Conservation (phyloP, 495 filamentous ascomycete genomes). For the Neurospora sp. region DNA sequence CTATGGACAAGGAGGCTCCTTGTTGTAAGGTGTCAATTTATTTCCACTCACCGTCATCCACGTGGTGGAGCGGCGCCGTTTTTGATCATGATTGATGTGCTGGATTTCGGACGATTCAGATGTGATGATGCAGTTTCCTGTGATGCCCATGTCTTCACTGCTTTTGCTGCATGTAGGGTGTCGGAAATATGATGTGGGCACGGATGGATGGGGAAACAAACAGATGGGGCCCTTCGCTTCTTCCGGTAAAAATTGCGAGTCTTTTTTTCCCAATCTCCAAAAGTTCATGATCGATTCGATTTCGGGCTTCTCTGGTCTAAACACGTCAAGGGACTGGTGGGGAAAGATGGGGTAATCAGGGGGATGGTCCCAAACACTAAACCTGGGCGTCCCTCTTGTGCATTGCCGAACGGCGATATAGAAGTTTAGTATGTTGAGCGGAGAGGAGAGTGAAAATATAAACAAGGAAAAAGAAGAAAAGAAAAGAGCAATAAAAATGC, state of each 20-base stretch:
- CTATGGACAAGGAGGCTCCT: not conserved
- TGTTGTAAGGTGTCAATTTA: not conserved
- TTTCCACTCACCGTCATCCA: not conserved
- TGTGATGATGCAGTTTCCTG: not conserved
- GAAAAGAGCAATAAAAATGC: not conserved
- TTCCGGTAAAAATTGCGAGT: not conserved
- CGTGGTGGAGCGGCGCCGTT: not conserved
- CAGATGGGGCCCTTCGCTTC: not conserved
- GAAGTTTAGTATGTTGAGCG: not conserved
- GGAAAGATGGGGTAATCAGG: not conserved
- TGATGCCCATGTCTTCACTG: not conserved
- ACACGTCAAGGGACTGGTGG: not conserved
- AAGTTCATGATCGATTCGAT: not conserved
- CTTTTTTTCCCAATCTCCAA: not conserved
- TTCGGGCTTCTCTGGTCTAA: not conserved
- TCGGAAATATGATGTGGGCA: not conserved
- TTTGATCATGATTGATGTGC: not conserved
- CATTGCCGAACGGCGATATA: not conserved
- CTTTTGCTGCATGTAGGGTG: not conserved
- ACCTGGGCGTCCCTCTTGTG: not conserved
- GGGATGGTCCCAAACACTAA: not conserved
- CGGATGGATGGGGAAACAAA: not conserved
- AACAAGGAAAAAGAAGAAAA: not conserved
- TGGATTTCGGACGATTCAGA: not conserved
- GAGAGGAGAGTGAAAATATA: not conserved